A percentile compares a stretch with the other conserved stretches of the same genome.
These are phyloP conservation scores for Lavandula angustifolia DNA, from an alignment of 257 asterid species.

Conservation along the genomic window DNA sequence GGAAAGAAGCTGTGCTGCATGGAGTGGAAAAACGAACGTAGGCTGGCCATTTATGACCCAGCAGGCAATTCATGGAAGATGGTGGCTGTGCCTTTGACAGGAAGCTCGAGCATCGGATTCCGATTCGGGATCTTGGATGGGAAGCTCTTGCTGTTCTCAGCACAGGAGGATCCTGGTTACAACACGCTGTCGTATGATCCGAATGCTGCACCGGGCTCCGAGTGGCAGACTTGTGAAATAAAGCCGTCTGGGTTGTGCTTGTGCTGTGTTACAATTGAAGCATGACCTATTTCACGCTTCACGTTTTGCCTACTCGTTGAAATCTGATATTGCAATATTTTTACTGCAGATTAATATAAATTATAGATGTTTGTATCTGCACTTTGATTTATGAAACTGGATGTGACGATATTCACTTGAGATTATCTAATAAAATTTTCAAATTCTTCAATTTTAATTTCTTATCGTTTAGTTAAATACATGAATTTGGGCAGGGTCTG, in stretches of 20 bases:
- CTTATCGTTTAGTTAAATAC: too few relatives aligned
- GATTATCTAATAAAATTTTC: too few relatives aligned
- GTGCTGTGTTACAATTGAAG: slow-evolving; percentile 68
- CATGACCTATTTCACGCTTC: slow-evolving; percentile 27
- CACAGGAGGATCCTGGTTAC: slow-evolving; percentile 50
- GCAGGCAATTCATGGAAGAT: slow-evolving; percentile 62
- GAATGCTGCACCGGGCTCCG: slow-evolving; percentile 56
- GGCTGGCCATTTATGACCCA: slow-evolving; percentile 54
- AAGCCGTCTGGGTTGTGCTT: slow-evolving; percentile 66
- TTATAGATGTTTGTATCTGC: neutral
- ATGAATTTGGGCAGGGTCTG: too few relatives aligned
- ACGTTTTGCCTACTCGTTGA: too few relatives aligned
- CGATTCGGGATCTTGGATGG: slow-evolving; percentile 64
- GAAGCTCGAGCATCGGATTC: slow-evolving; percentile 64
- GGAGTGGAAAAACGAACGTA: slow-evolving; percentile 89
- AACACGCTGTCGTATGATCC: slow-evolving; percentile 69
- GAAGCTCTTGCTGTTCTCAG: slow-evolving; percentile 64
- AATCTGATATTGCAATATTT: slow-evolving; percentile 10
- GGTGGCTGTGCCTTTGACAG: slow-evolving; percentile 63
- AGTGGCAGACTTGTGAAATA: slow-evolving; percentile 62
- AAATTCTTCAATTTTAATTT: too few relatives aligned
- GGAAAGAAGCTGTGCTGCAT: slow-evolving; percentile 70
- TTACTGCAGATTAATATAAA: neutral
- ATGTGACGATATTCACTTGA: neutral
- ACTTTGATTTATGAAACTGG: neutral